Evolutionary conservation across 805 yeast genomes (phyloP), one percentile per base, ranked within the genome.

Genomic region (Candida nanaspora): DNA sequence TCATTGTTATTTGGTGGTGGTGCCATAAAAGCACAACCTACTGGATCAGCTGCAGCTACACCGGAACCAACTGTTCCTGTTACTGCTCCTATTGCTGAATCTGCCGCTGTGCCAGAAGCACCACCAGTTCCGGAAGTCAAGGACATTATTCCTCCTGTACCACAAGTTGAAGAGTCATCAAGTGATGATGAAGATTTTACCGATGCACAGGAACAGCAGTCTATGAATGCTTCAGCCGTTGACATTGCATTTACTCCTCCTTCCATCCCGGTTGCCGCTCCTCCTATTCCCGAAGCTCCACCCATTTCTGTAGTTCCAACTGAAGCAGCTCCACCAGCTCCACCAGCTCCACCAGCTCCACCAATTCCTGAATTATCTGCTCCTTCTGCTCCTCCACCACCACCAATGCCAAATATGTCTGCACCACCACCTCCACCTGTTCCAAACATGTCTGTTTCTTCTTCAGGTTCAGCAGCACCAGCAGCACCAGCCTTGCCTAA

Each of bases 1-100:
- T 71, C 70, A 37, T 59, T 75, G 55, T 57, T 75, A 39, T 75
- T 76, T 54, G 79, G 80, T 18, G 78, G 78, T 5, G 79, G 80
- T 18, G 78, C 78, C 4, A 65, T 68, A 67, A 56, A 70, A 11
- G 68, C 45, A 10, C 41, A 32, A 31, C 28, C 30, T 32, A 14
- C 27, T 16, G 28, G 23, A n/a, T 41, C 21, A 16, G 47, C 56
- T 6, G 56, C 60, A 32, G 47, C 52, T 28, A n/a, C n/a, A n/a
- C 51, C 61, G 16, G 37, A 43, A 18, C 52, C 53, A n/a, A 39
- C 44, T 26, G 39, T 39, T 13, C 38, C 46, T 18, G 35, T 25
- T 15, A 9, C 30, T 7, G 9, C 25, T 7, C 35, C 37, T 8
- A 15, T 14, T 16, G 14, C 37, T 4, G 11, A 6, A 8, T 6